Evolutionary conservation across 192 early-diverging fungal species (phyloP).

Genomic region (Spinellus fusiger): DNA sequence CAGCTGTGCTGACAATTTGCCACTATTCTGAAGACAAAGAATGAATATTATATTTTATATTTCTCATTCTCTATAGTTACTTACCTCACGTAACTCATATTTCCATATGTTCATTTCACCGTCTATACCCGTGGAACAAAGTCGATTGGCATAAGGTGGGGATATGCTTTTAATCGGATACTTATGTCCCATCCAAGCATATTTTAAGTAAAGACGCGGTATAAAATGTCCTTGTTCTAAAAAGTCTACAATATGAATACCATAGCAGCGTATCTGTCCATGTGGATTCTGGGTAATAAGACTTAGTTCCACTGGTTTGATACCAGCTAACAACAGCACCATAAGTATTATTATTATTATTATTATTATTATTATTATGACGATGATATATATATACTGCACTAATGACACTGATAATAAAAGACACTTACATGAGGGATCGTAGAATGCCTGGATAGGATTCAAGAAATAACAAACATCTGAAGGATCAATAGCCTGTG

Average conservation of each 20-base stretch:
- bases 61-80: not conserved
- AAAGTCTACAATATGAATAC: constrained; percentile 72
- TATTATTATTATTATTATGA: not conserved
- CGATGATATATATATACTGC: not conserved
- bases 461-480: constrained; percentile 58
- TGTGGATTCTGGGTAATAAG: constrained; percentile 53
- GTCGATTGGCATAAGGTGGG: constrained; percentile 35
- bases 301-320: constrained; percentile 52
- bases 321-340: constrained; percentile 22
- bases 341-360: no score
- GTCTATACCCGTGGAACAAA: constrained; percentile 43
- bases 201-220: constrained; percentile 49
- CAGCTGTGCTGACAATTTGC: constrained; percentile 11
- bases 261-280: constrained; percentile 61
- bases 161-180: constrained; percentile 37
- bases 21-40: constrained; percentile 8
- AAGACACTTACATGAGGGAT: constrained; percentile 32
- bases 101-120: constrained; percentile 53
- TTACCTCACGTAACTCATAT: constrained; percentile 45
- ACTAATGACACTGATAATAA: not conserved
- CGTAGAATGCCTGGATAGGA: constrained; percentile 28
- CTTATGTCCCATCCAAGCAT: constrained; percentile 68
- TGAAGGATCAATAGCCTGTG: constrained; percentile 41
- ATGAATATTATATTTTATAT: not conserved
- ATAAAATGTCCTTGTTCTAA: constrained; percentile 55